Conservation (phyloP, 2,329 filamentous ascomycete genomes). For the Fusarium pseudocircinatum region DNA sequence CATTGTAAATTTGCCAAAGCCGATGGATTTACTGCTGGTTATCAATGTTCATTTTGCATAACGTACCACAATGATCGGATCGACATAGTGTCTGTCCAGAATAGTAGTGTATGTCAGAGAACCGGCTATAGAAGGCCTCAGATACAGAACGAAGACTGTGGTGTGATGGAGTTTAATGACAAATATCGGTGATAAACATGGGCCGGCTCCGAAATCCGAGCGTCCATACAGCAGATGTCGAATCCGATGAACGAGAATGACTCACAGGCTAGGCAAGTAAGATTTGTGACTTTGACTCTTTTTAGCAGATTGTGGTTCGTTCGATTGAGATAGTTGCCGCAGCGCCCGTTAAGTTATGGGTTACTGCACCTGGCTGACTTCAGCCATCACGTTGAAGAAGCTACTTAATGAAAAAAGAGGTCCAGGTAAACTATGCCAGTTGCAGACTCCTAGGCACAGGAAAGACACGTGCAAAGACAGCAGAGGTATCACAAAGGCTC, state of each 20-base stretch:
- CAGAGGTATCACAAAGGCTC: slow-evolving; percentile 4
- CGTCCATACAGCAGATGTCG: slow-evolving; percentile 1
- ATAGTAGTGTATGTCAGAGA: background rate
- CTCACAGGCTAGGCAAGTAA: slow-evolving; percentile 19
- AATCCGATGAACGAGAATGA: slow-evolving; percentile 25
- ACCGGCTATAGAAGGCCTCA: background rate
- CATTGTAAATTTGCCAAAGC: background rate
- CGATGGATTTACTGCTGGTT: background rate
- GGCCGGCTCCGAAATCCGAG: slow-evolving; percentile 37
- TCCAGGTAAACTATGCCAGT: background rate
- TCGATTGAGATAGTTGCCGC: background rate
- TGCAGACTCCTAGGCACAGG: background rate
- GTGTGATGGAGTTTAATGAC: slow-evolving; percentile 34
- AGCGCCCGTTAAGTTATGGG: background rate
- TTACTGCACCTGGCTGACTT: background rate
- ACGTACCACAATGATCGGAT: background rate
- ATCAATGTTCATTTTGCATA: background rate
- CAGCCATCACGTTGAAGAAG: background rate
- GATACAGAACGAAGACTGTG: slow-evolving; percentile 5
- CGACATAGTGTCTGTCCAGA: background rate
- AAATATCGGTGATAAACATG: slow-evolving; percentile 37
- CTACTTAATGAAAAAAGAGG: background rate
- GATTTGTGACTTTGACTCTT: slow-evolving; percentile 1
- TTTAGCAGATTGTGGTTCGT: slow-evolving; percentile 5
- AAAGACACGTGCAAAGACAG: background rate